Percentiles rank a stretch among this genome's conserved stretches.
Evolutionary conservation across 208 protist genomes (phyloP).

Genomic region (Angomonas ambiguus): DNA sequence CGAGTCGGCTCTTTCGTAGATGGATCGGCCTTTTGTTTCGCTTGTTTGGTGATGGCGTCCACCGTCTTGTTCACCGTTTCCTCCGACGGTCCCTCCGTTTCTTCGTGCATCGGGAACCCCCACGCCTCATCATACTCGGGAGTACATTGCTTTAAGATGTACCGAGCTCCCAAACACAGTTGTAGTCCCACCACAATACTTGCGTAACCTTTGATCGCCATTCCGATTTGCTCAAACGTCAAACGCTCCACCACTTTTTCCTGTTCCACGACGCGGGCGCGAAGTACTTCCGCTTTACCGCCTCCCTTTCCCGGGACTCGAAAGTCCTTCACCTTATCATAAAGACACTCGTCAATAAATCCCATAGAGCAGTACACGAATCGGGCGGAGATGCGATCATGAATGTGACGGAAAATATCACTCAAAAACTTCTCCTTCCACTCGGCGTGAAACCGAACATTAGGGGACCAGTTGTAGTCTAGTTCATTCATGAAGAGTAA

Average conservation of each 20-base stretch:
- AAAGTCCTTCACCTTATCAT: conserved; percentile 42
- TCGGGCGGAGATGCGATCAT: conserved; percentile 43
- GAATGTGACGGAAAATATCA: conserved; percentile 49
- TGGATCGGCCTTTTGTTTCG: background rate
- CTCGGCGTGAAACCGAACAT: conserved; percentile 48
- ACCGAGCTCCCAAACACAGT: conserved; percentile 82
- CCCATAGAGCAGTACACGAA: conserved; percentile 63
- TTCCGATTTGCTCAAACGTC: conserved; percentile 66
- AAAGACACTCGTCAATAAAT: conserved; percentile 75
- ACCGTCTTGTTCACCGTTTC: conserved; percentile 12
- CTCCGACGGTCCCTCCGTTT: conserved; percentile 12
- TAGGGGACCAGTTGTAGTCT: conserved; percentile 74
- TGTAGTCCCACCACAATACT: conserved; percentile 71
- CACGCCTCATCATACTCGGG: conserved; percentile 53
- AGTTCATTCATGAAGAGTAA: conserved; percentile 76
- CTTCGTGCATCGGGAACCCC: conserved; percentile 79
- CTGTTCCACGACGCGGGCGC: conserved; percentile 55
- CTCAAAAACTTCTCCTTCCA: conserved; percentile 78
- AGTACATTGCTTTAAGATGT: conserved; percentile 61
- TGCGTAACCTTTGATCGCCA: conserved; percentile 47
- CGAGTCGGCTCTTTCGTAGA: background rate
- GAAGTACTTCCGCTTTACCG: conserved; percentile 19
- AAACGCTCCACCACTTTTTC: conserved; percentile 42
- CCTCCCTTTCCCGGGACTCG: conserved; percentile 21
- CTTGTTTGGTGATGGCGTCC: background rate